Evolutionary conservation across 768 basidiomycete species (phyloP), one percentile per base, ranked within the genome.

Genomic region (Guyanaporus albipodus): DNA sequence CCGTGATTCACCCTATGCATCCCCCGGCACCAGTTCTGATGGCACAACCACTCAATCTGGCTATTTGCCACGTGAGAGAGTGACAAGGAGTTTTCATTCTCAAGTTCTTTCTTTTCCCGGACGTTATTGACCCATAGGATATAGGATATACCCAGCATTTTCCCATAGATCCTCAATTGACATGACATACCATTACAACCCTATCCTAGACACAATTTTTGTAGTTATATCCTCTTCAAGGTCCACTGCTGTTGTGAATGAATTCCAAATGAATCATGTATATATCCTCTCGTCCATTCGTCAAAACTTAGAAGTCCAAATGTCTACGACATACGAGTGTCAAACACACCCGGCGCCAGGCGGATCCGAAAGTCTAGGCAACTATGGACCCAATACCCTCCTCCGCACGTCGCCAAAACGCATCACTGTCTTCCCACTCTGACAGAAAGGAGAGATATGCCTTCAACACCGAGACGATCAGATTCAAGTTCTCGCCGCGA

Each of bases 171-270:
- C 26, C 29, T 38, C 45, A 34, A 33, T 42, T n/a, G 19, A 33
- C 37, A 29, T 43, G 19, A 33, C 37, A 29, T 43, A 44, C 23
- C 37, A 47, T 41, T 45, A 46, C 51, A 54, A 27, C 31, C n/a
- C 19, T 56, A 62, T 38, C 38, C 48, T 57, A 60, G 31, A 45
- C 39, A 50, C 23, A 38, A 33, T 17, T 44, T 9, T 40, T 50
- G 33, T 54, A 46, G 15, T 56, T 37, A 28, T 57, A 34, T 28
- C 19, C 1, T 23, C 23, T 42, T 11, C 14, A 8, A 34, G 22
- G 21, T 32, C 15, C 17, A 28, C 8, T 48, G 26, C 50, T 38
- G n/a, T 21, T 32, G 24, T 41, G 24, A 21, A n/a, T n/a, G n/a
- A n/a, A n/a, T n/a, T n/a, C n/a, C n/a, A n/a, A n/a, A n/a, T n/a